These are phyloP conservation scores for Didymella lethalis DNA, from an alignment of 2,329 filamentous ascomycete species.

Conservation along the genomic window DNA sequence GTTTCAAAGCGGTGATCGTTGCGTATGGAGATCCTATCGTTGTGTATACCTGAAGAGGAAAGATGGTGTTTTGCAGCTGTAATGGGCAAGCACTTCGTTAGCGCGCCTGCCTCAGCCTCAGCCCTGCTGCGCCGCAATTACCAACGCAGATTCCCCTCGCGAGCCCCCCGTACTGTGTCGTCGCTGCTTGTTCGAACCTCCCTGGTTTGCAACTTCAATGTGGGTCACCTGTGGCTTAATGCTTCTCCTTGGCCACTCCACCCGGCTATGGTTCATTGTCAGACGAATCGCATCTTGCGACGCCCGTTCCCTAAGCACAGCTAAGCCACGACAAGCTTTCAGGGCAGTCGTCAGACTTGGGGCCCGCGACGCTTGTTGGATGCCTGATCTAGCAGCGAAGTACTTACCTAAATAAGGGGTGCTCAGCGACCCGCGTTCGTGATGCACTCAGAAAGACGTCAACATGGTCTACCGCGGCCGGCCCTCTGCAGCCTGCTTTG, in stretches of 20 bases:
- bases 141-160: neutral
- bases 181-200: neutral
- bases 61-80: constrained; percentile 4
- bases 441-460: neutral
- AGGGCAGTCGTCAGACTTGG: neutral
- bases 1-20: neutral
- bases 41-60: constrained; percentile 4
- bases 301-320: constrained; percentile 2
- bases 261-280: neutral
- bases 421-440: constrained; percentile 9
- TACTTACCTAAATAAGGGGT: constrained; percentile 9
- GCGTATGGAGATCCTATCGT: neutral
- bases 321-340: constrained; percentile 24
- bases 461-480: constrained; percentile 25
- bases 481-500: constrained; percentile 24
- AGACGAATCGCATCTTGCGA: constrained; percentile 7
- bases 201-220: neutral
- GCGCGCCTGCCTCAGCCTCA: constrained; percentile 8
- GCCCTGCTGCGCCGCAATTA: constrained; percentile 1
- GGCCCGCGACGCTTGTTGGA: neutral
- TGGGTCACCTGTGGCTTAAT: constrained; percentile 1
- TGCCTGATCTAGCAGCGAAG: neutral
- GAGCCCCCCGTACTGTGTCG: neutral
- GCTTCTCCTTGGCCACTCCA: neutral
- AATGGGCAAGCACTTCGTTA: constrained; percentile 17